Evolutionary conservation across 192 early-diverging fungal species (phyloP), one percentile per base, ranked within the genome.

Genomic region (Linnemannia hyalina): DNA sequence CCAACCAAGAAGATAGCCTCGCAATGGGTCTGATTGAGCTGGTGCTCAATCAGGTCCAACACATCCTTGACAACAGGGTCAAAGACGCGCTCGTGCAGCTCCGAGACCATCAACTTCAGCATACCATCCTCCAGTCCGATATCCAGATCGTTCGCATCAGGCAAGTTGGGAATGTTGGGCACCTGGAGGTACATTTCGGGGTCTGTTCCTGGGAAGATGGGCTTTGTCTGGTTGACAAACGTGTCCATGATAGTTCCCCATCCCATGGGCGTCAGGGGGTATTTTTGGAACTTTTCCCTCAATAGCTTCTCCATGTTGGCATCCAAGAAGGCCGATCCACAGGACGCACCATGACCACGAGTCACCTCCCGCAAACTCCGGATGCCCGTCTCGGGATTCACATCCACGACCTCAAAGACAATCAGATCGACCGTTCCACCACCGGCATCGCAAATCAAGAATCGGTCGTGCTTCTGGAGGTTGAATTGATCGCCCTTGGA

Each of bases 311-410:
- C 85, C 91, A 90, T 90, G 60, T 88, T 88, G 47, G 88, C 74
- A 49, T 89, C 90, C 73, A 90, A 87, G 70, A 89, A 89, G 4
- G 82, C 82, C 8, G 88, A 88, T 60, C 89, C 91, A 81, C 89
- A 88, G 15, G 88, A 83, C 9, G 88, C 90, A 15, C 91, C 89
- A 44, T 91, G 87, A 76, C 91, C 91, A 29, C 80, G 83, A 9
- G 91, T 88, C 16, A 89, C 85, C 49, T 92, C 92, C 13, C 88
- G 83, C 35, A 93, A 74, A n/a, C 88, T 91, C 70, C 90, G 70
- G 42, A 86, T 86, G n/a, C 79, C 79, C 11, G 81, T 80, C 26
- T 81, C 73, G 26, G 75, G 80, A 32, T 88, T 85, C 47, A 85
- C 82, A 42, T 88, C 89, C 38, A 81, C 70, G 54, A 91, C 83